These are phyloP conservation scores for Mycena indigotica DNA, from an alignment of 768 basidiomycete genomes.

Conservation along the genomic window DNA sequence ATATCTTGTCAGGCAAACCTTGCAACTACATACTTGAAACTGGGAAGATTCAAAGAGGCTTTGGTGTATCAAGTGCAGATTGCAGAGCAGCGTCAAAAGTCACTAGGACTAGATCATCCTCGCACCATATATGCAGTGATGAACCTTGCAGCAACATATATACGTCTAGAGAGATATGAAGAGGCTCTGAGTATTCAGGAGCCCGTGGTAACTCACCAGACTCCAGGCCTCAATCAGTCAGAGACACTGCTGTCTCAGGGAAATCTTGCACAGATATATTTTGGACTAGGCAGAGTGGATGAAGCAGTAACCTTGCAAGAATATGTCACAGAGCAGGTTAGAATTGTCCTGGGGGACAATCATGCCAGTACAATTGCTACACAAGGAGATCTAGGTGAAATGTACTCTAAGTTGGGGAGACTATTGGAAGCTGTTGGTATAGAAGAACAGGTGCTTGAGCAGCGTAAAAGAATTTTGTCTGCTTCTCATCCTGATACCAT, in stretches of 20 bases:
- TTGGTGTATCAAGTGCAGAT: background rate
- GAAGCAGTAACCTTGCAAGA: background rate
- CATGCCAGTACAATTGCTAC: background rate
- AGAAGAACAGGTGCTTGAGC: background rate
- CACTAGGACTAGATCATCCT: slow-evolving; percentile 4
- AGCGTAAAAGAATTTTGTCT: background rate
- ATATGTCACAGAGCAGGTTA: background rate
- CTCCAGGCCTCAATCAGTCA: slow-evolving; percentile 1
- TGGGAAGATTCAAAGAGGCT: slow-evolving; percentile 2
- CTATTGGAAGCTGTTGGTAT: background rate
- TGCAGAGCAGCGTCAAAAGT: background rate
- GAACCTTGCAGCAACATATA: slow-evolving; percentile 4
- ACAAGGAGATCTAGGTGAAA: background rate
- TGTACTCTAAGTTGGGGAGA: background rate
- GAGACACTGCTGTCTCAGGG: slow-evolving; percentile 1
- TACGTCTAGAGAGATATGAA: background rate
- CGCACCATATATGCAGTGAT: background rate
- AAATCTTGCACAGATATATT: background rate
- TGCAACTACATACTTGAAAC: slow-evolving; percentile 1
- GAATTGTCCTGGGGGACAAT: background rate
- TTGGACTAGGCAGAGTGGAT: background rate
- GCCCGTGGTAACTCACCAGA: background rate
- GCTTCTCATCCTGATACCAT: background rate
- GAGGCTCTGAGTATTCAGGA: slow-evolving; percentile 2
- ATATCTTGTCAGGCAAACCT: background rate